phyloP scores from a whole-genome alignment of 768 basidiomycete genomes.

The Austroboletus eburneus region DNA sequence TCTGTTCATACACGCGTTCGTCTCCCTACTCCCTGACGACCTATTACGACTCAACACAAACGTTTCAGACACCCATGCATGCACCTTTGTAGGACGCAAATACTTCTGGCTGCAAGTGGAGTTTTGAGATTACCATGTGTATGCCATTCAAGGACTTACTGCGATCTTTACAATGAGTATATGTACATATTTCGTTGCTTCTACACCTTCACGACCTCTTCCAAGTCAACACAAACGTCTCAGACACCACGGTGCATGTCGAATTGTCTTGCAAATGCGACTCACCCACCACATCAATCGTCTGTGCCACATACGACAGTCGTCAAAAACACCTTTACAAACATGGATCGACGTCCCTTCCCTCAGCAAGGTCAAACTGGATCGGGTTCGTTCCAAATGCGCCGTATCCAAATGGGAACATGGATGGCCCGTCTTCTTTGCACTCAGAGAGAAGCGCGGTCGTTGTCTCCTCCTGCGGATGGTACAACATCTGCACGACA shows the following conservation, averaged over 20 bases:
- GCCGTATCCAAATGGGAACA: constrained; percentile 19
- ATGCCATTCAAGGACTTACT: no score
- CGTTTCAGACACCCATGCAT: no score
- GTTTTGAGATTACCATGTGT: no score
- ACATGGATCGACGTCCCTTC: constrained; percentile 11
- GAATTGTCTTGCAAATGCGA: constrained; percentile 1
- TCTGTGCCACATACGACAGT: constrained; percentile 14
- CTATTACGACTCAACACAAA: no score
- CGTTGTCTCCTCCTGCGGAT: constrained; percentile 2
- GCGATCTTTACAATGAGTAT: no score
- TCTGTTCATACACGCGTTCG: no score
- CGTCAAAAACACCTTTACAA: constrained; percentile 22
- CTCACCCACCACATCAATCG: background rate
- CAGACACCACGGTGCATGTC: constrained; percentile 4
- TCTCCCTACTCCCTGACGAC: no score
- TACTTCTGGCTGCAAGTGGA: no score
- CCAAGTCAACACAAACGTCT: constrained; percentile 21
- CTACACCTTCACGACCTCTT: background rate
- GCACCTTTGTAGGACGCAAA: no score
- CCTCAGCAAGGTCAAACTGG: constrained; percentile 11
- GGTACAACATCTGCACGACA: constrained; percentile 14
- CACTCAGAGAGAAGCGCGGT: constrained; percentile 8
- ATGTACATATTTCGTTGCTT: no score
- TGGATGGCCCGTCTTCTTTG: background rate
- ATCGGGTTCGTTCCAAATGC: constrained; percentile 18